A percentile compares a stretch with the other conserved stretches of the same genome.
phyloP scores from a whole-genome alignment of 2,329 filamentous ascomycete species.

The Trichoderma citrinoviride region DNA sequence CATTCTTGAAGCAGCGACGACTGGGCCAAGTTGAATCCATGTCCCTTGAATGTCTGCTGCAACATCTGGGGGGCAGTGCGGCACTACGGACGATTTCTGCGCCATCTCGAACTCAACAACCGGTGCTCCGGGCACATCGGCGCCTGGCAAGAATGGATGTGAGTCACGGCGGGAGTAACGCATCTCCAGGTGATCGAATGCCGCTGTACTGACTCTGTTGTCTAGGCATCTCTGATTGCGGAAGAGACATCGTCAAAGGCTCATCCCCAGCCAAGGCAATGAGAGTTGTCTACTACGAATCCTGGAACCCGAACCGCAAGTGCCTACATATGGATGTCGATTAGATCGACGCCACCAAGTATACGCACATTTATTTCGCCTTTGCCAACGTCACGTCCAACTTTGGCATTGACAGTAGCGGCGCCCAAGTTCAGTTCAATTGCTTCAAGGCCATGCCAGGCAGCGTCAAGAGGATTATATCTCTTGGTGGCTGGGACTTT shows the following conservation, averaged over 20 bases:
- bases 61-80: constrained; percentile 46
- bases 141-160: constrained; percentile 28
- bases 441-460: constrained; percentile 32
- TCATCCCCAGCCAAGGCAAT: constrained; percentile 29
- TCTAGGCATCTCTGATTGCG: constrained; percentile 35
- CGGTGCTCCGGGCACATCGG: constrained; percentile 31
- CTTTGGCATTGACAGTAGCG: constrained; percentile 24
- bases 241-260: constrained; percentile 33
- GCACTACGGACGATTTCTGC: constrained; percentile 45
- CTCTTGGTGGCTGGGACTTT: constrained; percentile 39
- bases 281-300: constrained; percentile 36
- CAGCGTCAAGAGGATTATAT: constrained; percentile 35
- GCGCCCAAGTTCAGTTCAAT: constrained; percentile 32
- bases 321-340: constrained; percentile 35
- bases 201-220: no score
- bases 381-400: constrained; percentile 30
- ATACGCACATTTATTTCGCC: constrained; percentile 37
- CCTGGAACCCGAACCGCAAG: constrained; percentile 31
- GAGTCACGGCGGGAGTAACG: no score
- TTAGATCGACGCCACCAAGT: constrained; percentile 26
- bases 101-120: constrained; percentile 31
- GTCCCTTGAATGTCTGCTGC: constrained; percentile 45
- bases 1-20: constrained; percentile 29
- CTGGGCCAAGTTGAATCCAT: constrained; percentile 44
- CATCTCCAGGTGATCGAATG: no score